Evolutionary conservation across 768 basidiomycete species (phyloP), one percentile per base, ranked within the genome.

Genomic region (Suillus spraguei): DNA sequence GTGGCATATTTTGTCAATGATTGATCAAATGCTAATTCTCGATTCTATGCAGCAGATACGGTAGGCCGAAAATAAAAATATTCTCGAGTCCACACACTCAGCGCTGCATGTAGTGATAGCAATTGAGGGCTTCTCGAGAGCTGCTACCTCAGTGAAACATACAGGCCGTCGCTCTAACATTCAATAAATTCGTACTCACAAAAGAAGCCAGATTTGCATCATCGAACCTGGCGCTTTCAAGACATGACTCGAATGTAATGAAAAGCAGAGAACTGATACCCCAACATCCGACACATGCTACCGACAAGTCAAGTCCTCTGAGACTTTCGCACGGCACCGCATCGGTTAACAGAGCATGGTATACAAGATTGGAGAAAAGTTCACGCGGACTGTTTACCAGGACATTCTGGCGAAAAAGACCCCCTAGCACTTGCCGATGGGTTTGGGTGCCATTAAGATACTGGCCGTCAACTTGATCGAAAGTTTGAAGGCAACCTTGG

Each of bases 121-220:
- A 28, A 28, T 28, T 28, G 28, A 80, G 54, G 77, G 73, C 3
- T 69, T 78, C 54, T 75, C 72, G 1, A 46, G 82, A 83, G 59
- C 44, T 82, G 47, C 69, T 71, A 20, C 80, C 79, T 1, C 68
- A 14, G 16, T 83, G 82, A 80, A 82, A 81, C 62, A 81, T 81
- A 67, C 66, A 61, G 61, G 66, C 66, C 16, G 64, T 20, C n/a
- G 9, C n/a, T 46, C 10, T 46, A 10, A 46, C 10, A 22, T 10
- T n/a, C 44, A 22, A 22, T 22, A 11, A 22, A 46, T 22, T 10
- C n/a, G n/a, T 22, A 22, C 44, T 46, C n/a, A n/a, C 44, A 46
- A 46, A 11, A 46, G n/a, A 11, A 46, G 4, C 10, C 3, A n/a
- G 42, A n/a, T 20, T 8, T 46, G n/a, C 44, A 9, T 8, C 17